phyloP scores from a whole-genome alignment of 257 asterid genomes.

The Capsicum rhomboideum region DNA sequence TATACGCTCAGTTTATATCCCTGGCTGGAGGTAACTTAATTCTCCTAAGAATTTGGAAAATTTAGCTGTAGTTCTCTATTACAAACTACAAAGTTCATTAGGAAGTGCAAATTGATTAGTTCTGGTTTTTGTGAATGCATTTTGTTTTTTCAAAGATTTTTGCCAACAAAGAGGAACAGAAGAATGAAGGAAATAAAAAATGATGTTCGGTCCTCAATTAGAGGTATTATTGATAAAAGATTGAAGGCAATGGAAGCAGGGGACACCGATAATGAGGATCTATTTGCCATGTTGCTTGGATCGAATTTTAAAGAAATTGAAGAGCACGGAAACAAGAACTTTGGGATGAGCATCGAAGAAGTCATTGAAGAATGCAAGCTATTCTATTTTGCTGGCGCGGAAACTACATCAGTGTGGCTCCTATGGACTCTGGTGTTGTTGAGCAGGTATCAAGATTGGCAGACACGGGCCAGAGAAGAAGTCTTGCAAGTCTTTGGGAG shows the following conservation, averaged over 20 bases:
- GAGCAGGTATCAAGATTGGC: constrained; percentile 25
- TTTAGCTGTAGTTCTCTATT: neutral
- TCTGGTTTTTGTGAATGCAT: neutral
- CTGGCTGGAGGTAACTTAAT: constrained; percentile 12
- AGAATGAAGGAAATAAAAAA: constrained; percentile 4
- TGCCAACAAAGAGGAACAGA: constrained; percentile 34
- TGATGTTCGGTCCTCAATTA: constrained; percentile 13
- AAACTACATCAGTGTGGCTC: constrained; percentile 45
- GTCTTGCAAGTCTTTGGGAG: constrained; percentile 24
- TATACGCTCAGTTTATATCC: neutral
- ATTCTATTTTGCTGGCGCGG: constrained; percentile 47
- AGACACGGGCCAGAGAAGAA: constrained; percentile 28
- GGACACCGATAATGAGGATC: constrained; percentile 1
- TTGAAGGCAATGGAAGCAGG: constrained; percentile 15
- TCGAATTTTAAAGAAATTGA: constrained; percentile 9
- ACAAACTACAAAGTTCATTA: neutral
- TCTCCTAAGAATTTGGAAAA: neutral
- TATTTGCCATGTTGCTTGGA: constrained; percentile 12
- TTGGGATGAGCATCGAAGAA: constrained; percentile 12
- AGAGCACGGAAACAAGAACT: constrained; percentile 1
- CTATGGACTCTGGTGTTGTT: constrained; percentile 50
- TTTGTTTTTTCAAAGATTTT: constrained; percentile 12
- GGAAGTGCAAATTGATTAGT: neutral
- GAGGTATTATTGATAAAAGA: constrained; percentile 22
- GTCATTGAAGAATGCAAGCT: constrained; percentile 47